phyloP scores from a whole-genome alignment of 768 basidiomycete species.

The Crassisporium funariophilum region DNA sequence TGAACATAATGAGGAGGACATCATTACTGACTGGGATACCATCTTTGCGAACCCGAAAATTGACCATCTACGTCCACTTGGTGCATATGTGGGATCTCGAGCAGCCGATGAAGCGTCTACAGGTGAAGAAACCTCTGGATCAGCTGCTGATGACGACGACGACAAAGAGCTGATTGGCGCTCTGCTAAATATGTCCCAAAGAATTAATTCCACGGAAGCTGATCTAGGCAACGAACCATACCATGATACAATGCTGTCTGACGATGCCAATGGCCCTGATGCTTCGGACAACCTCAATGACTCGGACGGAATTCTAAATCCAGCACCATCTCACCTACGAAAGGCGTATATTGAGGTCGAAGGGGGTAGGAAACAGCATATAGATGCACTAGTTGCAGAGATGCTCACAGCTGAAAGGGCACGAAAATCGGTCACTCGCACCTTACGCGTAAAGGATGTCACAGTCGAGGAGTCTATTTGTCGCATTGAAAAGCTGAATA shows the following conservation, averaged over 20 bases:
- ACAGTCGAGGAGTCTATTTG: slow-evolving; percentile 2
- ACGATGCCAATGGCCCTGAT: neutral
- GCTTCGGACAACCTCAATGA: neutral
- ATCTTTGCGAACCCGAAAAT: slow-evolving; percentile 7
- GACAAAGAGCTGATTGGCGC: neutral
- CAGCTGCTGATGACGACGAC: neutral
- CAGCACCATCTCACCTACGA: no score
- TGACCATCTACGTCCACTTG: slow-evolving; percentile 17
- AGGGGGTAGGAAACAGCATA: no score
- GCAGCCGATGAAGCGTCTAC: neutral
- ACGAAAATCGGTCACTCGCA: neutral
- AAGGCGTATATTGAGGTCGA: no score
- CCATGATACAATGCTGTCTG: neutral
- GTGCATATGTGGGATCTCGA: slow-evolving; percentile 9
- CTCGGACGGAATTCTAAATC: neutral
- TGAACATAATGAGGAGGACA: neutral
- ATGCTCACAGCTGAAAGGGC: neutral
- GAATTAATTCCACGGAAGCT: neutral
- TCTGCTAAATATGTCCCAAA: neutral
- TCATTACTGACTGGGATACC: slow-evolving; percentile 3
- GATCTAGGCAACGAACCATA: neutral
- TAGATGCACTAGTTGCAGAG: neutral
- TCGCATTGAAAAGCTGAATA: neutral
- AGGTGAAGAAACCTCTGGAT: neutral
- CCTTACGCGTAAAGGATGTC: neutral